These are phyloP conservation scores for Carex pumila DNA, from an alignment of 176 grass and related monocot genomes.

Conservation along the genomic window DNA sequence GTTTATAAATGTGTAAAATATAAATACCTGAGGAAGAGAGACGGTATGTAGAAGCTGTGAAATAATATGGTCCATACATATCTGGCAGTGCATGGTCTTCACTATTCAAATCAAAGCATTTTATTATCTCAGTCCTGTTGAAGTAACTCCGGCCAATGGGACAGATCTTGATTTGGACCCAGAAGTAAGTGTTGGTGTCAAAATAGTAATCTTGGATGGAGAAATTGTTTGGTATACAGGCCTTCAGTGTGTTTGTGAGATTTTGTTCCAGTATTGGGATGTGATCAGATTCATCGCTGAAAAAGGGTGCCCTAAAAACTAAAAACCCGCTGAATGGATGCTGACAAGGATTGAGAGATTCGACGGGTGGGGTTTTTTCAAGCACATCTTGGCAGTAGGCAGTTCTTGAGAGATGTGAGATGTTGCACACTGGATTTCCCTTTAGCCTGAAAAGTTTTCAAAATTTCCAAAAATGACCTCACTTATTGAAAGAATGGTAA, in stretches of 20 bases:
- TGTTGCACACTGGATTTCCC: conserved; percentile 57
- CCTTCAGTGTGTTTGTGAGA: conserved; percentile 6
- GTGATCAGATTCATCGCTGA: not conserved
- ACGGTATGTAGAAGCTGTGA: conserved; percentile 14
- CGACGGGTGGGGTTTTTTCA: not conserved
- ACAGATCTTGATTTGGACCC: conserved; percentile 40
- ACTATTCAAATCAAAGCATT: conserved; percentile 46
- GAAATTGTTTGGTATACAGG: conserved; percentile 11
- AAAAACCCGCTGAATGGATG: conserved; percentile 58
- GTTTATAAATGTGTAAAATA: not conserved
- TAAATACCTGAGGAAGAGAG: conserved; percentile 29
- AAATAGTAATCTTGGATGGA: not conserved
- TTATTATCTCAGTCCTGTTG: conserved; percentile 30
- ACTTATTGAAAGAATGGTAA: not conserved
- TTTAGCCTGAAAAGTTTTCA: conserved; percentile 23
- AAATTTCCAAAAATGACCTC: conserved; percentile 8
- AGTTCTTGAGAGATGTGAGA: conserved; percentile 25
- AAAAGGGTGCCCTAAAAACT: conserved; percentile 54
- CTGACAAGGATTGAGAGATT: not conserved
- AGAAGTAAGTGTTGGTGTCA: not conserved
- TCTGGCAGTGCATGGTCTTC: conserved; percentile 29
- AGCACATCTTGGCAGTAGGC: conserved; percentile 16
- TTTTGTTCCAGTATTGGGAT: not conserved
- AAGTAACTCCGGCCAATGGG: conserved; percentile 35
- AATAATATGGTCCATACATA: conserved; percentile 50